Evolutionary conservation across 2,329 filamentous ascomycete genomes (phyloP).

Genomic region (Fusarium xyrophilum): DNA sequence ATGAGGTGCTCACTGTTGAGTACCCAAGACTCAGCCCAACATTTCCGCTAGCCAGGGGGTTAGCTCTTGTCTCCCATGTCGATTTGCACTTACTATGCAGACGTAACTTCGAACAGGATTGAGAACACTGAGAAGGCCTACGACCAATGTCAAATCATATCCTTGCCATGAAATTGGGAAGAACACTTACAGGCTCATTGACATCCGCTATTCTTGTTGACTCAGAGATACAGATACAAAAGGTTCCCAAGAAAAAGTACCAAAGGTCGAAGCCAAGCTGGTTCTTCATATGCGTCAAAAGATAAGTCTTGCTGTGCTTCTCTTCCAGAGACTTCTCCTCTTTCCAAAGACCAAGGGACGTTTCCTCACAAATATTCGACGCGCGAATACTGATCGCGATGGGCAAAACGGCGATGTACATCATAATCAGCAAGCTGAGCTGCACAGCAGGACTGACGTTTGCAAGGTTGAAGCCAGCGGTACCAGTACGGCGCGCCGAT

Average conservation of each 20-base stretch:
- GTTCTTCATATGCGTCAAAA: constrained; percentile 46
- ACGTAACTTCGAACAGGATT: constrained; percentile 44
- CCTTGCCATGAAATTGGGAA: accelerated
- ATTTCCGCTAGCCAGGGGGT: constrained; percentile 37
- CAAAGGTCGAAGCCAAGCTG: constrained; percentile 51
- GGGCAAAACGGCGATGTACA: constrained; percentile 68
- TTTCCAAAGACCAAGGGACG: constrained; percentile 65
- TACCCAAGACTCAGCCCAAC: constrained; percentile 46
- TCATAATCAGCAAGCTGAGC: constrained; percentile 67
- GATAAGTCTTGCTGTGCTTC: constrained; percentile 35
- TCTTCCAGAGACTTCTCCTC: constrained; percentile 32
- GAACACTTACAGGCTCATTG: constrained; percentile 29
- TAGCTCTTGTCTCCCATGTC: not conserved
- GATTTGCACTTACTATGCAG: constrained; percentile 43
- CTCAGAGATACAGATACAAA: constrained; percentile 45
- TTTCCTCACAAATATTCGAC: constrained; percentile 67
- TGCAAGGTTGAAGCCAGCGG: constrained; percentile 57
- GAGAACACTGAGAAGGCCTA: constrained; percentile 43
- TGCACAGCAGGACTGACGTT: constrained; percentile 61
- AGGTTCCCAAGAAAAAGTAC: constrained; percentile 49
- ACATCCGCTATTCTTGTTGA: constrained; percentile 28
- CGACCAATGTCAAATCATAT: accelerated
- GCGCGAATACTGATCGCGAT: constrained; percentile 67
- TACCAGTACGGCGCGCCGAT: constrained; percentile 56
- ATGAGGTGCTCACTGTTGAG: constrained; percentile 38